phyloP scores from a whole-genome alignment of 345 rosid species.

The Hibiscus mutabilis region DNA sequence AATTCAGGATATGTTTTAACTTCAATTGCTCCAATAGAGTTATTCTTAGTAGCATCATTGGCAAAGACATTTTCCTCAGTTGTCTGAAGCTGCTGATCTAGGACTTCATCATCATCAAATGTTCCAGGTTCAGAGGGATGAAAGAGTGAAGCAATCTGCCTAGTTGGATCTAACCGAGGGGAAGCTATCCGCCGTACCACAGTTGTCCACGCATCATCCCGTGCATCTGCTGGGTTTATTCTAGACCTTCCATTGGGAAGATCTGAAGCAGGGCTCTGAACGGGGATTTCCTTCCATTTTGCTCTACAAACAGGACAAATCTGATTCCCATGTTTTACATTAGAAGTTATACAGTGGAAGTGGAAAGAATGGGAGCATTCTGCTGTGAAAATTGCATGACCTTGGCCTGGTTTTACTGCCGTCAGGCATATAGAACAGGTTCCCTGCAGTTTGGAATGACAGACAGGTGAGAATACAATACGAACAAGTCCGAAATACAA shows the following conservation, averaged over 20 bases:
- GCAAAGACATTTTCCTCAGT: constrained; percentile 17
- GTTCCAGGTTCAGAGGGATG: constrained; percentile 54
- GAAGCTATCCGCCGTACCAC: constrained; percentile 42
- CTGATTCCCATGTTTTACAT: constrained; percentile 87
- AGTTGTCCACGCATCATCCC: constrained; percentile 57
- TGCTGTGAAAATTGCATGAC: constrained; percentile 96
- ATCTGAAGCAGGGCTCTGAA: constrained; percentile 45
- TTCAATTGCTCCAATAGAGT: constrained; percentile 36
- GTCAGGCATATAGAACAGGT: constrained; percentile 85
- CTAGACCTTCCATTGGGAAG: constrained; percentile 39
- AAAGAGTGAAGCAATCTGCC: constrained; percentile 43
- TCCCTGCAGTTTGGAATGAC: constrained; percentile 45
- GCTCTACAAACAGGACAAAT: constrained; percentile 46
- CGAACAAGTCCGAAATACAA: not conserved
- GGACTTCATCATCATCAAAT: constrained; percentile 76
- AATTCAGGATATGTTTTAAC: constrained; percentile 66
- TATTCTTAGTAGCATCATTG: constrained; percentile 20
- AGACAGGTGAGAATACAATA: constrained; percentile 17
- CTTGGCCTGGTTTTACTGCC: constrained; percentile 69
- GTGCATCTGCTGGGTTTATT: constrained; percentile 34
- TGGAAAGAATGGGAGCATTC: constrained; percentile 98
- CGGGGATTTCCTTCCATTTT: constrained; percentile 78
- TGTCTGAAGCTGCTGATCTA: constrained; percentile 36
- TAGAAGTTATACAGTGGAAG: constrained; percentile 90
- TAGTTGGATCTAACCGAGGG: constrained; percentile 35